Conservation (phyloP, 257 asterid species). For the Solanum clarkiae region DNA sequence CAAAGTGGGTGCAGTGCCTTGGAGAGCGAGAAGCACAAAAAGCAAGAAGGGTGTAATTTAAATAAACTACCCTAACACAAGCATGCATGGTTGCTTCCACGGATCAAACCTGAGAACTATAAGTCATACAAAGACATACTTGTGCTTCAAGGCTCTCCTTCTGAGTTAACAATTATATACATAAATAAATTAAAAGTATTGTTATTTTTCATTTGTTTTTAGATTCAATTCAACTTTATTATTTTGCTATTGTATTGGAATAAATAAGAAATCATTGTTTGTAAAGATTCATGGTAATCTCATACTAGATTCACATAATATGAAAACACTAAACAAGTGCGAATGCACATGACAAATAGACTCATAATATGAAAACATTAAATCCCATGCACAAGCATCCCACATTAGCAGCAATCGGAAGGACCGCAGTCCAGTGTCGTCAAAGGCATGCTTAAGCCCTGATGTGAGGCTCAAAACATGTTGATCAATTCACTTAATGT, state of each 20-base stretch:
- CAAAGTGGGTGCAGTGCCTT: no score
- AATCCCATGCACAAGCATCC: background rate
- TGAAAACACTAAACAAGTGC: background rate
- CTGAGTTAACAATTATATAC: background rate
- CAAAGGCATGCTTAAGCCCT: no score
- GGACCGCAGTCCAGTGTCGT: no score
- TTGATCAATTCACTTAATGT: no score
- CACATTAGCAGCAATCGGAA: background rate
- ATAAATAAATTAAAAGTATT: background rate
- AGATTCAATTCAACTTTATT: background rate
- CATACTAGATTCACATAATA: background rate
- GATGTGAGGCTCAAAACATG: no score
- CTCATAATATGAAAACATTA: background rate
- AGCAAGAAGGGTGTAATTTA: background rate
- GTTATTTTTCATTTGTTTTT: background rate
- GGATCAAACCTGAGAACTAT: background rate
- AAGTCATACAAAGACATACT: background rate
- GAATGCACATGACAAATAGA: background rate
- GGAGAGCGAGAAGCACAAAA: no score
- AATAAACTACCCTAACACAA: background rate
- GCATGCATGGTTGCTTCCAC: background rate
- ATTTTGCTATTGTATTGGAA: background rate
- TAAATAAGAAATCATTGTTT: background rate
- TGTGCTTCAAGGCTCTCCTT: background rate
- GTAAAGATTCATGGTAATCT: background rate